Conservation (phyloP, 371 early-diverging fungal genomes). For the Mortierella sp. region DNA sequence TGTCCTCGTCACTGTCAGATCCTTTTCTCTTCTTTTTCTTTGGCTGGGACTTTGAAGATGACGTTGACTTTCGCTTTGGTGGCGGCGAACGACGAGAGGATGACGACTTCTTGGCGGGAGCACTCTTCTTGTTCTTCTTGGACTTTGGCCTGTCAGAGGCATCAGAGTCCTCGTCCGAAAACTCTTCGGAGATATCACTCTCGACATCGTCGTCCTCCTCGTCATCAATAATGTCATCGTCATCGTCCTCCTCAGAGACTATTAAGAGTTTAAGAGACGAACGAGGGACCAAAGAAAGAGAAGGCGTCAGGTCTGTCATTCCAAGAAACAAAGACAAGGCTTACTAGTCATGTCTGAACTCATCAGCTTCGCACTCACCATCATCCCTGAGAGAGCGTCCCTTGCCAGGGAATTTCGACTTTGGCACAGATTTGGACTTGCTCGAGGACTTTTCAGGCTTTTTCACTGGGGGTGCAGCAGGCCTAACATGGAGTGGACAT, state of each 20-base stretch:
- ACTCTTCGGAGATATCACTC: constrained; percentile 31
- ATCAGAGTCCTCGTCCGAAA: constrained; percentile 55
- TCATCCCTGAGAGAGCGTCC: constrained; percentile 29
- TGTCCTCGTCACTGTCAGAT: constrained; percentile 56
- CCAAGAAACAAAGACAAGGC: neutral
- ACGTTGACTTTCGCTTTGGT: constrained; percentile 44
- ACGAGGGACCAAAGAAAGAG: no score
- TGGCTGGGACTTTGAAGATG: constrained; percentile 33
- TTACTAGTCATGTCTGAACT: no score
- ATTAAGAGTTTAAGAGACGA: no score
- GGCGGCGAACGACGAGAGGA: constrained; percentile 42
- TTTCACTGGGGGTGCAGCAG: constrained; percentile 18
- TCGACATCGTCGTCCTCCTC: constrained; percentile 41
- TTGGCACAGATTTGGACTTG: constrained; percentile 28
- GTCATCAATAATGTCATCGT: constrained; percentile 28
- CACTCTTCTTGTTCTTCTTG: constrained; percentile 25
- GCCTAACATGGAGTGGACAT: constrained; percentile 3
- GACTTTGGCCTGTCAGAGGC: constrained; percentile 37
- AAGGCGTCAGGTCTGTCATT: no score
- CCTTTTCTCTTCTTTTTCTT: constrained; percentile 52
- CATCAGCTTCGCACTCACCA: constrained; percentile 2
- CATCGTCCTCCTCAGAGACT: constrained; percentile 42
- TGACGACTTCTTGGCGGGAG: constrained; percentile 20
- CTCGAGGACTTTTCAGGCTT: constrained; percentile 25
- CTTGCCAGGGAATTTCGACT: constrained; percentile 52